Evolutionary conservation across 306 rosid species (phyloP).

Genomic region (Macrotyloma uniflorum): DNA sequence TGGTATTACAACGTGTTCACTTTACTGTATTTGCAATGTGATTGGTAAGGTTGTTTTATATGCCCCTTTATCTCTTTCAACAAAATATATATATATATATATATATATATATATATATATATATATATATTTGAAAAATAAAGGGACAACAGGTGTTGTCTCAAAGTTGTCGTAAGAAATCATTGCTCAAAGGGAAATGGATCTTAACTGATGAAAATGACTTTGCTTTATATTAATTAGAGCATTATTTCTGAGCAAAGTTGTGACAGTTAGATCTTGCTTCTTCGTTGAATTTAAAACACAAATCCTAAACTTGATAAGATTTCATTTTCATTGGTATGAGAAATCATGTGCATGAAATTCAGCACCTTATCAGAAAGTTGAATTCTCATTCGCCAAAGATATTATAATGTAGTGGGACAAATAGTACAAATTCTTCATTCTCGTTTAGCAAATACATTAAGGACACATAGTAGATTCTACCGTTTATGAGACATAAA

Average conservation of each 20-base stretch:
- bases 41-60: neutral
- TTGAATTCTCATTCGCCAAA: constrained; percentile 64
- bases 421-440: constrained; percentile 50
- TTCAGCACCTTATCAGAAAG: constrained; percentile 58
- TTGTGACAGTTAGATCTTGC: neutral
- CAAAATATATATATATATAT: too few species aligned
- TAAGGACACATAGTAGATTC: constrained; percentile 54
- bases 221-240: neutral
- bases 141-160: neutral
- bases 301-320: constrained; percentile 32
- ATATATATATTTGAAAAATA: too few species aligned
- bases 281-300: constrained; percentile 26
- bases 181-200: neutral
- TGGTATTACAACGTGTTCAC: neutral
- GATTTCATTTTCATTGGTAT: constrained; percentile 30
- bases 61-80: too few species aligned
- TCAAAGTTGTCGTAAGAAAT: neutral
- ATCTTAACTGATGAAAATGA: neutral
- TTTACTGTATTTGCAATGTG: neutral
- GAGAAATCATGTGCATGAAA: constrained; percentile 49
- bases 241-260: neutral
- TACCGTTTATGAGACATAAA: constrained; percentile 14
- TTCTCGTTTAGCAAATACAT: constrained; percentile 48
- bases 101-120: too few species aligned
- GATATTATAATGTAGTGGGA: constrained; percentile 54